phyloP scores from a whole-genome alignment of 2,329 filamentous ascomycete species.

The Colletotrichum melonis region DNA sequence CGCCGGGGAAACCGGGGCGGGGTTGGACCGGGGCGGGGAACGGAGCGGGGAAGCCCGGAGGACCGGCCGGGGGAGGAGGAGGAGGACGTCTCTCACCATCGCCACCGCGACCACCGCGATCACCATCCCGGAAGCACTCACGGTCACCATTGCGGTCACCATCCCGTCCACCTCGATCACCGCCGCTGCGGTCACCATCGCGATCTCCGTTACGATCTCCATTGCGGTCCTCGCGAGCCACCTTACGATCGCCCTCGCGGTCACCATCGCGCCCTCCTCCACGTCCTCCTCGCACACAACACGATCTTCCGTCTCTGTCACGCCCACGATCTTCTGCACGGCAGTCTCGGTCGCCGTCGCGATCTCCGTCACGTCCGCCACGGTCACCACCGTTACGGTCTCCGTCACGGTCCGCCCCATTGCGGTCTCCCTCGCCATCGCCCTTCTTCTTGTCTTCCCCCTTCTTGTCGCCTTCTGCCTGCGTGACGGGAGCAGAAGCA shows the following conservation, averaged over 20 bases:
- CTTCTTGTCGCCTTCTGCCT: neutral
- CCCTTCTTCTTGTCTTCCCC: neutral
- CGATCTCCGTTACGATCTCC: slow-evolving; percentile 2
- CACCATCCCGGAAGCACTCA: neutral
- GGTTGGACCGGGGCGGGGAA: slow-evolving; percentile 23
- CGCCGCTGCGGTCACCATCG: slow-evolving; percentile 4
- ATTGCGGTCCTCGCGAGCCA: neutral
- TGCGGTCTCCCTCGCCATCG: neutral
- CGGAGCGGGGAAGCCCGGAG: slow-evolving; percentile 15
- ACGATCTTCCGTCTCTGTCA: slow-evolving; percentile 16
- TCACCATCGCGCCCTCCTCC: neutral
- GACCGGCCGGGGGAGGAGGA: neutral
- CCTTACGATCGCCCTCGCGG: neutral
- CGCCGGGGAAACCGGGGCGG: slow-evolving; percentile 15
- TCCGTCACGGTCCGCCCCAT: neutral
- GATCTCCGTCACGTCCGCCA: neutral
- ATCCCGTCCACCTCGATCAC: neutral
- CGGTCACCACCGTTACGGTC: slow-evolving; percentile 5
- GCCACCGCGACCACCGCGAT: neutral
- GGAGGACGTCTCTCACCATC: neutral
- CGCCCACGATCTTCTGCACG: slow-evolving; percentile 8
- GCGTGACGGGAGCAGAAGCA: neutral
- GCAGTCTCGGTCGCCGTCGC: slow-evolving; percentile 4
- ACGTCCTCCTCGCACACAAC: neutral
- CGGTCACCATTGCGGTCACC: neutral